Percentiles rank a stretch among this genome's conserved stretches.
phyloP scores from a whole-genome alignment of 2,329 filamentous ascomycete species.

The Fusarium succisae region DNA sequence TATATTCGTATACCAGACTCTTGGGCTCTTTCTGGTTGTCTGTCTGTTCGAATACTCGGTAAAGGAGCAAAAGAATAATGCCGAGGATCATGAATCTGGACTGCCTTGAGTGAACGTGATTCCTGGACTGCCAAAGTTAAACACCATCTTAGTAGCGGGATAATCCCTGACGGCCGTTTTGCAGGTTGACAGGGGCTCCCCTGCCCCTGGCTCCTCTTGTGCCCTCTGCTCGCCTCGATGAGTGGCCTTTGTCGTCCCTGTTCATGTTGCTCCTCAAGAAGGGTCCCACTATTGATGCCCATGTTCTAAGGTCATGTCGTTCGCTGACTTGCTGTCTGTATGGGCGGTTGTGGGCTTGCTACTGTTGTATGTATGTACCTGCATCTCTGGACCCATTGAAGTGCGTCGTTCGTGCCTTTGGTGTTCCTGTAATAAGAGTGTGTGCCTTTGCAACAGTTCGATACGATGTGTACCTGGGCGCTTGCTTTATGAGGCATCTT shows the following conservation, averaged over 20 bases:
- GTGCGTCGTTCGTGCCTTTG: conserved; percentile 11
- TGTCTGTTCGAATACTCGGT: conserved; percentile 10
- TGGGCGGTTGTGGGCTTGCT: conserved; percentile 4
- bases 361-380: conserved; percentile 32
- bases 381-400: conserved; percentile 20
- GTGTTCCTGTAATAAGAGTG: conserved; percentile 1
- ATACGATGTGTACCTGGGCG: not conserved
- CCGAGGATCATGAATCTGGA: not conserved
- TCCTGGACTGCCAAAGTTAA: conserved; percentile 21
- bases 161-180: conserved; percentile 36
- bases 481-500: conserved; percentile 7
- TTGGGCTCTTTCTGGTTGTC: conserved; percentile 15
- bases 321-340: conserved; percentile 13
- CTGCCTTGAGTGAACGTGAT: not conserved
- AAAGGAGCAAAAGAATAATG: not conserved
- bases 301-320: conserved; percentile 18
- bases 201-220: conserved; percentile 14
- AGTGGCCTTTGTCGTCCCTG: conserved; percentile 4
- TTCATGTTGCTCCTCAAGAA: conserved; percentile 19
- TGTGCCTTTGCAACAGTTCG: not conserved
- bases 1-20: conserved; percentile 13
- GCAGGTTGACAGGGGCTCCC: conserved; percentile 13
- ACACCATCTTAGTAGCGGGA: conserved; percentile 9
- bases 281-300: conserved; percentile 20
- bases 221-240: conserved; percentile 23